These are phyloP conservation scores for Hymenoscyphus repandus DNA, from an alignment of 2,329 filamentous ascomycete genomes.

Conservation along the genomic window DNA sequence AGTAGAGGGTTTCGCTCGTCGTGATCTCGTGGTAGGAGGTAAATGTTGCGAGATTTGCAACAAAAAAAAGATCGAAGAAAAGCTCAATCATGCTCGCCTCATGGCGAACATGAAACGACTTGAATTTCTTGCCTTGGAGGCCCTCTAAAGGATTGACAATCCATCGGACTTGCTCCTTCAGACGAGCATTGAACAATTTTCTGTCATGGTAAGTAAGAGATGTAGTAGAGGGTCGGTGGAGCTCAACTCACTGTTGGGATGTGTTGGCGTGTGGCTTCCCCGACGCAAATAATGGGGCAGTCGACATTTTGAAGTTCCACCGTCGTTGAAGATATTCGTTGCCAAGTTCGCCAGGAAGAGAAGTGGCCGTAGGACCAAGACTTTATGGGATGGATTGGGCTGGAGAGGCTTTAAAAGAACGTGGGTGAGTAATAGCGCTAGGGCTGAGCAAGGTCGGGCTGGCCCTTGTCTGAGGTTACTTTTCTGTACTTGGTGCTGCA, in stretches of 20 bases:
- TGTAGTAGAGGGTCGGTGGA: neutral
- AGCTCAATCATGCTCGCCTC: constrained; percentile 51
- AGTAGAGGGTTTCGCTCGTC: constrained; percentile 33
- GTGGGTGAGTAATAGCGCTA: neutral
- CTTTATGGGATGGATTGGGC: neutral
- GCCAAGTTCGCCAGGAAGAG: neutral
- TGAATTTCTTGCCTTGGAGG: constrained; percentile 6
- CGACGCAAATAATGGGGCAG: neutral
- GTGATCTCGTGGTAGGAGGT: constrained; percentile 49
- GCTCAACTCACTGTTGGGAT: neutral
- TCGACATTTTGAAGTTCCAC: constrained; percentile 1
- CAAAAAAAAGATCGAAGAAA: constrained; percentile 55
- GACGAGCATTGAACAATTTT: constrained; percentile 8
- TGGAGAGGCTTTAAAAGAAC: neutral
- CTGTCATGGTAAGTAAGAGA: neutral
- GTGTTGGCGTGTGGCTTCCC: constrained; percentile 1
- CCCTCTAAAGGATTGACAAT: constrained; percentile 10
- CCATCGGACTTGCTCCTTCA: constrained; percentile 6
- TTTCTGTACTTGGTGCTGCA: no score
- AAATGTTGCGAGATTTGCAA: constrained; percentile 52
- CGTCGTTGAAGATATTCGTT: neutral
- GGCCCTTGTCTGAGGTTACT: neutral
- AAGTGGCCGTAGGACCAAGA: neutral
- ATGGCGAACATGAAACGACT: constrained; percentile 11
- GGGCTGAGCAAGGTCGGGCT: neutral